Evolutionary conservation across 441 rosid species (phyloP).

Genomic region (Populus tomentosa): DNA sequence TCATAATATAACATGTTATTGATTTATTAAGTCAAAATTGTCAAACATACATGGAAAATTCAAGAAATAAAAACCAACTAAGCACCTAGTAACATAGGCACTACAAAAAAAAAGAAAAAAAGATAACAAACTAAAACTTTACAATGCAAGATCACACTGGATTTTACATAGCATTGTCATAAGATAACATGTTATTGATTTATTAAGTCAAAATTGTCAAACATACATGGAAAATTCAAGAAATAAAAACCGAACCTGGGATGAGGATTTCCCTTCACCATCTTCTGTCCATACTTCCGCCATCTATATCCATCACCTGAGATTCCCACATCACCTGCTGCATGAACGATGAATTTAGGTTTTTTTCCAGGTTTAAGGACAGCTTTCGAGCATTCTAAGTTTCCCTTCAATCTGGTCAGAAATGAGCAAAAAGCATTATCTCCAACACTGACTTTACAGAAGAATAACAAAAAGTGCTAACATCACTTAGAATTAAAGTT

Average conservation of each 20-base stretch:
- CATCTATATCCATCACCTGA: slow-evolving; percentile 94
- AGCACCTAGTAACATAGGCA: not conserved
- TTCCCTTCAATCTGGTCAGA: slow-evolving; percentile 52
- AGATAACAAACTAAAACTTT: not conserved
- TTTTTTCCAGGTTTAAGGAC: slow-evolving; percentile 62
- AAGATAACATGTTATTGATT: not conserved
- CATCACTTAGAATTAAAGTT: not conserved
- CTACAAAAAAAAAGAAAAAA: not conserved
- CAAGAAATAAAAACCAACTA: slow-evolving; percentile 12
- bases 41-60: not conserved
- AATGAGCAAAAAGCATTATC: slow-evolving; percentile 12
- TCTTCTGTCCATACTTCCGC: slow-evolving; percentile 98
- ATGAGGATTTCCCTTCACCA: slow-evolving; percentile 91
- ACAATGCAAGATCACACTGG: not conserved
- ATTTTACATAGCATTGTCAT: not conserved
- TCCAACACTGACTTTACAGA: slow-evolving; percentile 7
- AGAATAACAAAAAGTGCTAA: not conserved
- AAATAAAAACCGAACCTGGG: slow-evolving; percentile 58
- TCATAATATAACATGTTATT: not conserved
- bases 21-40: not conserved
- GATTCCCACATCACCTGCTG: slow-evolving; percentile 88
- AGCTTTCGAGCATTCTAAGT: slow-evolving; percentile 36
- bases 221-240: not conserved
- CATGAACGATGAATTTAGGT: slow-evolving; percentile 72
- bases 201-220: not conserved